phyloP scores from a whole-genome alignment of 345 rosid genomes.

The Hypericum androsaemum region DNA sequence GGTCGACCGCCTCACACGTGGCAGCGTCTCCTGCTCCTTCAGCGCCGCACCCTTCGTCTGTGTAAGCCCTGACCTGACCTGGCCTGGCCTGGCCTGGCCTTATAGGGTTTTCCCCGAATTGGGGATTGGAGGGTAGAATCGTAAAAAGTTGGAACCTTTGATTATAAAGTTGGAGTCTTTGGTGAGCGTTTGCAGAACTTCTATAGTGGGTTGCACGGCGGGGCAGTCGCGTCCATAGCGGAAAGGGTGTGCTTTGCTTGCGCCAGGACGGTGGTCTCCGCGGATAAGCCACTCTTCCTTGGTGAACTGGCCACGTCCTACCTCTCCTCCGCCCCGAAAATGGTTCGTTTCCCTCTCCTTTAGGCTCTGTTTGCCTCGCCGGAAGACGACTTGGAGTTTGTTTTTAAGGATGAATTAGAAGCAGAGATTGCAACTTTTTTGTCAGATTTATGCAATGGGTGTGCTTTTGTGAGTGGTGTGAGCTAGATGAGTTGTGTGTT shows the following conservation, averaged over 20 bases:
- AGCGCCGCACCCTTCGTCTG: conserved; percentile 35
- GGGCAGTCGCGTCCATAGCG: conserved; percentile 52
- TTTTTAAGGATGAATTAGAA: neutral
- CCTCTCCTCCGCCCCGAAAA: conserved; percentile 40
- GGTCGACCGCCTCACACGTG: conserved; percentile 35
- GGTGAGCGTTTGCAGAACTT: conserved; percentile 29
- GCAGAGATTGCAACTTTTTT: no score
- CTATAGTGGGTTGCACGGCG: conserved; percentile 56
- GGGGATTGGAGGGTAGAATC: no score
- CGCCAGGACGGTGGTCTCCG: conserved; percentile 45
- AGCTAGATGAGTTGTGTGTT: neutral
- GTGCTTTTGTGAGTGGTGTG: no score
- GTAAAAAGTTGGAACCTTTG: neutral
- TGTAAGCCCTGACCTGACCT: conserved; percentile 28
- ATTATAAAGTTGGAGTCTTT: neutral
- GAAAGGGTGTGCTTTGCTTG: conserved; percentile 61
- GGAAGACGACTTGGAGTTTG: neutral
- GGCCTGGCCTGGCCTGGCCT: neutral
- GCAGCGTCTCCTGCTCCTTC: conserved; percentile 46
- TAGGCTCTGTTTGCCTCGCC: neutral
- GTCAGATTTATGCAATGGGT: no score
- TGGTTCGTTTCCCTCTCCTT: conserved; percentile 16
- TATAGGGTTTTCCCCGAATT: neutral
- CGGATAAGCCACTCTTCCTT: conserved; percentile 47
- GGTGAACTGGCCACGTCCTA: conserved; percentile 65